Conservation (phyloP, 2,329 filamentous ascomycete genomes). For the Talaromyces pinophilus region DNA sequence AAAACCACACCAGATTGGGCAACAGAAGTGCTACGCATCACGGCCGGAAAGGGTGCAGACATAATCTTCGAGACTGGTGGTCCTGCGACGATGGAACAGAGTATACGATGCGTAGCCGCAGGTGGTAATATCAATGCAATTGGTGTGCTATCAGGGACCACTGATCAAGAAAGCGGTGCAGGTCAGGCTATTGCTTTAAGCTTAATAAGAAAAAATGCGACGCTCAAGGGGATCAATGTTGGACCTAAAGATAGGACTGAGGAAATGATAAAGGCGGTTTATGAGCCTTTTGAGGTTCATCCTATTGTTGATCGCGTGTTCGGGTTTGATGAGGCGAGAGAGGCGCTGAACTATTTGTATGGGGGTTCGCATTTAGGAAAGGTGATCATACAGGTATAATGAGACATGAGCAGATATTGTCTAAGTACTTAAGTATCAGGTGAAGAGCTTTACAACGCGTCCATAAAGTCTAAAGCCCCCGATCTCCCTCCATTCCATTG, state of each 20-base stretch:
- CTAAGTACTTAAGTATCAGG: background rate
- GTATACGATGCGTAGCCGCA: conserved; percentile 47
- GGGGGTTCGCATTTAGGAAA: conserved; percentile 38
- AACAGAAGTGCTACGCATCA: conserved; percentile 48
- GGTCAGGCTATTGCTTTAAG: conserved; percentile 61
- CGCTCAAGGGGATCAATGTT: conserved; percentile 62
- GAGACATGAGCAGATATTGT: background rate
- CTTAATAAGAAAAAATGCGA: conserved; percentile 53
- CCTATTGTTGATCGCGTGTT: conserved; percentile 59
- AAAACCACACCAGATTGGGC: conserved; percentile 49
- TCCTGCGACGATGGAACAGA: conserved; percentile 53
- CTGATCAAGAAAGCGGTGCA: conserved; percentile 46
- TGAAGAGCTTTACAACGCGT: background rate
- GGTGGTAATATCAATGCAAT: conserved; percentile 52
- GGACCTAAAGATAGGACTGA: conserved; percentile 59
- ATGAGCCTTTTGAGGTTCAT: conserved; percentile 37
- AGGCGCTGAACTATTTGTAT: conserved; percentile 56
- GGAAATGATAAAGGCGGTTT: conserved; percentile 36
- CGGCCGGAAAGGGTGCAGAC: conserved; percentile 49
- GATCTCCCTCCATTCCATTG: background rate
- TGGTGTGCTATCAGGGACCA: conserved; percentile 54
- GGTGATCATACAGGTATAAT: background rate
- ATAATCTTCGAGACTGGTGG: conserved; percentile 56
- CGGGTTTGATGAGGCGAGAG: conserved; percentile 53
- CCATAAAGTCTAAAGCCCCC: background rate